Evolutionary conservation across 202 grass and related monocot genomes (phyloP), one percentile per base, ranked within the genome.

Genomic region (Schoenoplectus triqueter): DNA sequence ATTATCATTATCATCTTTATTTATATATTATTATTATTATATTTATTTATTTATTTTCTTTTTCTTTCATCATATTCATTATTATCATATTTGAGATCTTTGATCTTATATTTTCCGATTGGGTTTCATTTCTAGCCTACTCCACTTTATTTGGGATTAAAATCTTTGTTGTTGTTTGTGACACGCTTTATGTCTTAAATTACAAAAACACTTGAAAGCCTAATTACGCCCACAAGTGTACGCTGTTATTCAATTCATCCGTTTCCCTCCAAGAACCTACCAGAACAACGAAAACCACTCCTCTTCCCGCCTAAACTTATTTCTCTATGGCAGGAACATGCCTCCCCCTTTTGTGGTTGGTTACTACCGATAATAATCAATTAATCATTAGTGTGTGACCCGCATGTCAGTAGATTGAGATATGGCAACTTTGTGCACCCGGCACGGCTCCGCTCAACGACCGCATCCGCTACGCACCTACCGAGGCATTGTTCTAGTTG

Each of bases 211-310:
- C 22, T 78, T n/a, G 0, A 41, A 59, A 57, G 20, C 19, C 73
- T 39, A 55, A 18, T 76, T 40, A 77, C 10, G 50, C 50, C 21
- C 73, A 77, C 21, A 0, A n/a, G 44, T 4, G 42, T 17, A 21
- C 31, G 55, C 31, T 10, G 14, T n/a, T 76, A 56, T 22, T 3
- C 1, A 20, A 77, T 57, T 40, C 22, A 59, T n/a, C 51, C 11
- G 22, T 77, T 77, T 77, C 73, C 73, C 73, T 59, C 73, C 73
- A 77, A 77, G 2, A 59, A 42, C 20, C 19, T 48, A 40, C 51
- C 10, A 15, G 9, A 76, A 76, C 73, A 56, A 76, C 20, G 73
- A 76, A 76, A 56, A 31, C 10, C n/a, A 50, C 3, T 20, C 69
- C 46, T 13, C 5, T 73, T 76, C 51, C 51, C 73, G 51, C 73